Conservation (phyloP, 768 basidiomycete species). For the Calocera viscosa region DNA sequence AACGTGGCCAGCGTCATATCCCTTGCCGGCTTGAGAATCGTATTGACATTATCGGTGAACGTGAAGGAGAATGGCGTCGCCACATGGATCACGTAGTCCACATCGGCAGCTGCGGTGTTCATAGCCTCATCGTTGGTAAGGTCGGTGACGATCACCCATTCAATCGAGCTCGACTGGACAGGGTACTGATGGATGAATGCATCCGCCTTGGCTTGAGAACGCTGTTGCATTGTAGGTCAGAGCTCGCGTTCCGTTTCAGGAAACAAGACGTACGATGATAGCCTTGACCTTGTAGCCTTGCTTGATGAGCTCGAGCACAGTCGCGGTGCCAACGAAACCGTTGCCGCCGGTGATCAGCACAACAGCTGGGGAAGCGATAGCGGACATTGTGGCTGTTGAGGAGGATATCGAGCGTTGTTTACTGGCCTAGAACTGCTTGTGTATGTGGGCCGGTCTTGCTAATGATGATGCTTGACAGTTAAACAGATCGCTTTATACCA, state of each 20-base stretch:
- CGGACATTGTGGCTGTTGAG: background rate
- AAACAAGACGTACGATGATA: slow-evolving; percentile 1
- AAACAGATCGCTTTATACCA: no score
- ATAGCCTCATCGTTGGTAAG: slow-evolving; percentile 9
- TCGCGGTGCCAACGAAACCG: slow-evolving; percentile 5
- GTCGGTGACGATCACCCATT: slow-evolving; percentile 10
- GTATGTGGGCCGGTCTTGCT: no score
- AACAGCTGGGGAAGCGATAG: background rate
- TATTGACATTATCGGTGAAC: background rate
- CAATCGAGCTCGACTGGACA: background rate
- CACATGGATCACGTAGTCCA: background rate
- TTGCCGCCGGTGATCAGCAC: slow-evolving; percentile 12
- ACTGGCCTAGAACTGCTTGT: no score
- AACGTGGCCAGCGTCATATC: slow-evolving; percentile 19
- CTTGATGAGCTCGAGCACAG: background rate
- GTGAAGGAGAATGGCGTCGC: background rate
- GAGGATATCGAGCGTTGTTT: no score
- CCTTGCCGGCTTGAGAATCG: slow-evolving; percentile 19
- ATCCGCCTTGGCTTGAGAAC: slow-evolving; percentile 5
- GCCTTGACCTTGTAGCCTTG: slow-evolving; percentile 12
- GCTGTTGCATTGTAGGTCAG: background rate
- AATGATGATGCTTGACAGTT: no score
- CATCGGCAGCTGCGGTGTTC: slow-evolving; percentile 3
- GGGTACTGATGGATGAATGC: background rate
- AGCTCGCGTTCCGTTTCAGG: background rate